Evolutionary conservation across 495 filamentous ascomycete species (phyloP), one percentile per base, ranked within the genome.

Genomic region (Talaromyces adpressus): DNA sequence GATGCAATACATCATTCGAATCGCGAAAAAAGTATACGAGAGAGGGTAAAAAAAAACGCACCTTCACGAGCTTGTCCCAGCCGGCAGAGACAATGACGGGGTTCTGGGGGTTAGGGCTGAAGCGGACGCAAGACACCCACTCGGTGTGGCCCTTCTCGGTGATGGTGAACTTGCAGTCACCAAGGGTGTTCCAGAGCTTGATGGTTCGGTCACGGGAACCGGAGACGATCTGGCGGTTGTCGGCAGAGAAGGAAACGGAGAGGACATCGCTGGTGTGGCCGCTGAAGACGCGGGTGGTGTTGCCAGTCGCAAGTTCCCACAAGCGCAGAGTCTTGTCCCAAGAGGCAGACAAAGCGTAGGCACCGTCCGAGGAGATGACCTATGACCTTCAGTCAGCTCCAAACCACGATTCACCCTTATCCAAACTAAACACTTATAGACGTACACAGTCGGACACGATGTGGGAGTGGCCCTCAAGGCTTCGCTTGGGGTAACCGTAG

Each of bases 141-240:
- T 99, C 94, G 77, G 91, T 90, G 83, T 99, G 94, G 73, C 95
- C 94, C 88, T 99, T 98, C 73, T 99, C 94, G 81, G 91, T 94
- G 87, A 99, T 98, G 85, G 93, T 99, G 87, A 87, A 99, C 86
- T 99, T 99, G 91, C 94, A 99, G 86, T 99, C 94, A 78, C 94
- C 94, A 61, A 99, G 92, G 72, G 94, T 99, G 85, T 99, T 99
- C 94, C 94, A 99, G 69, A 99, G 87, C 90, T 98, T 99, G 88
- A 99, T 99, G 72, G 89, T 91, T 74, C 92, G 88, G 82, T 99
- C 94, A 74, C 94, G 91, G 53, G 94, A 98, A 64, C 92, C 94
- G 66, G 94, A 98, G 73, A 99, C 94, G 82, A 99, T 99, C 86
- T 99, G 94, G 75, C 94, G 91, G 89, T 99, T 99, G 85, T 99